These are phyloP conservation scores for Wilcoxina mikolae DNA, from an alignment of 495 filamentous ascomycete genomes.

Conservation along the genomic window DNA sequence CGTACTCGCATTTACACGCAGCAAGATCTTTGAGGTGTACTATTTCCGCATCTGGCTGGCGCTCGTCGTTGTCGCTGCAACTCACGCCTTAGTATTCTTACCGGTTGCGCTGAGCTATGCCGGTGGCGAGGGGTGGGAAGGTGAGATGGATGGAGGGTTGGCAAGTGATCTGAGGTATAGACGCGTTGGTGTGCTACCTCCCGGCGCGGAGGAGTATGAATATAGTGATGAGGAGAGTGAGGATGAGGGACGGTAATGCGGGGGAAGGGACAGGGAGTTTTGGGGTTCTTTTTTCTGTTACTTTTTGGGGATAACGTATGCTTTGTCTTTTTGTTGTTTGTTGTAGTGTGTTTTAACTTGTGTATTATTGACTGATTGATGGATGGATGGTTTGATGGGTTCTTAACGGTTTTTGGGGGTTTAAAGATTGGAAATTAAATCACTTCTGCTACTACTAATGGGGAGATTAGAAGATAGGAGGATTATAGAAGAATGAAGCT, in stretches of 20 bases:
- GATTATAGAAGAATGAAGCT: too few relatives aligned
- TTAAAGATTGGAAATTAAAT: too few relatives aligned
- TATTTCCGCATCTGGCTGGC: slow-evolving; percentile 95
- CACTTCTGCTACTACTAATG: too few relatives aligned
- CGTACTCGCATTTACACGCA: slow-evolving; percentile 84
- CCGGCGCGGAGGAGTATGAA: background rate
- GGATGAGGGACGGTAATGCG: background rate
- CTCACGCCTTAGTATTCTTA: slow-evolving; percentile 79
- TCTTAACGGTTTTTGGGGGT: too few relatives aligned
- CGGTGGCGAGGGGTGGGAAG: slow-evolving; percentile 66
- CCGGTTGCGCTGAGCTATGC: slow-evolving; percentile 77
- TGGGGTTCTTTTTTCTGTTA: too few relatives aligned
- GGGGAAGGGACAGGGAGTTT: background rate
- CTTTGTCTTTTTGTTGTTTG: too few relatives aligned
- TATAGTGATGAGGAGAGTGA: background rate
- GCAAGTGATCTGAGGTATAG: background rate
- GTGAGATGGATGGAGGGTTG: slow-evolving; percentile 13
- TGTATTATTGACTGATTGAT: too few relatives aligned
- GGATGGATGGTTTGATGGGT: too few relatives aligned
- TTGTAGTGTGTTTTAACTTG: too few relatives aligned
- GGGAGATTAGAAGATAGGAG: too few relatives aligned
- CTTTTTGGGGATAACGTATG: too few relatives aligned
- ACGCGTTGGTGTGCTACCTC: background rate
- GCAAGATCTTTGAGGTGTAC: slow-evolving; percentile 99
- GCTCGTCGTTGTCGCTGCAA: slow-evolving; percentile 73